These are phyloP conservation scores for Cryomyces minteri DNA, from an alignment of 495 filamentous ascomycete species.

Conservation along the genomic window DNA sequence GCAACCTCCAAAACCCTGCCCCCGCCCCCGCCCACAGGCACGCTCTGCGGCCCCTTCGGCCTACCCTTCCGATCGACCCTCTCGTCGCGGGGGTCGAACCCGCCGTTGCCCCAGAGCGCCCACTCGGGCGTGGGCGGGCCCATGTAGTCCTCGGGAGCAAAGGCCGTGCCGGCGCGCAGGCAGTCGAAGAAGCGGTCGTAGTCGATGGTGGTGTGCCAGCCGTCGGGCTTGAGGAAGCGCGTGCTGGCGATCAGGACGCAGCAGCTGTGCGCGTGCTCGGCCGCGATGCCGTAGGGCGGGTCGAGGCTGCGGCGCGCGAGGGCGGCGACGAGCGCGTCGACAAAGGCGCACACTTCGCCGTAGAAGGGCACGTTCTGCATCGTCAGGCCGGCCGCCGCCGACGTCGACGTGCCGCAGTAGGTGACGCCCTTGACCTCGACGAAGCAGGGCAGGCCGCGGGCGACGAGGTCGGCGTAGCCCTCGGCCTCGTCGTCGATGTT, in stretches of 20 bases:
- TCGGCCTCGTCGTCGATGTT: slow-evolving; percentile 85
- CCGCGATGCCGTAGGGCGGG: slow-evolving; percentile 72
- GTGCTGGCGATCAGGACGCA: slow-evolving; percentile 58
- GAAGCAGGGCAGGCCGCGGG: slow-evolving; percentile 69
- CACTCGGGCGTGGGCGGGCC: slow-evolving; percentile 68
- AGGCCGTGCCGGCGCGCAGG: slow-evolving; percentile 48
- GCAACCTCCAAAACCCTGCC: slow-evolving; percentile 2
- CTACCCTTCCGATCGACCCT: slow-evolving; percentile 68
- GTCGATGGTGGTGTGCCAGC: slow-evolving; percentile 83
- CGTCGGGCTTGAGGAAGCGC: slow-evolving; percentile 46
- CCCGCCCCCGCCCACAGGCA: not conserved
- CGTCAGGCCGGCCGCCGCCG: slow-evolving; percentile 61
- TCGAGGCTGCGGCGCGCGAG: slow-evolving; percentile 36
- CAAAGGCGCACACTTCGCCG: slow-evolving; percentile 68
- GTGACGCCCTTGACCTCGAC: slow-evolving; percentile 94
- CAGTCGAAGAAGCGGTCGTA: slow-evolving; percentile 79
- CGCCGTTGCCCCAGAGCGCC: slow-evolving; percentile 87
- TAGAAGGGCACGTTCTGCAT: slow-evolving; percentile 97
- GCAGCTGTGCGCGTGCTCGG: slow-evolving; percentile 89
- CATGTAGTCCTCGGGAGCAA: slow-evolving; percentile 81
- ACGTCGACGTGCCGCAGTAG: slow-evolving; percentile 79
- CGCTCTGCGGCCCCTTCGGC: slow-evolving; percentile 5
- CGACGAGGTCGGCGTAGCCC: slow-evolving; percentile 80
- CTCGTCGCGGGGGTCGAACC: slow-evolving; percentile 80
- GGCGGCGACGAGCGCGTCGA: slow-evolving; percentile 46